A percentile compares a stretch with the other conserved stretches of the same genome.
phyloP scores from a whole-genome alignment of 75 land plant species.

The Isoetes taiwanensis region DNA sequence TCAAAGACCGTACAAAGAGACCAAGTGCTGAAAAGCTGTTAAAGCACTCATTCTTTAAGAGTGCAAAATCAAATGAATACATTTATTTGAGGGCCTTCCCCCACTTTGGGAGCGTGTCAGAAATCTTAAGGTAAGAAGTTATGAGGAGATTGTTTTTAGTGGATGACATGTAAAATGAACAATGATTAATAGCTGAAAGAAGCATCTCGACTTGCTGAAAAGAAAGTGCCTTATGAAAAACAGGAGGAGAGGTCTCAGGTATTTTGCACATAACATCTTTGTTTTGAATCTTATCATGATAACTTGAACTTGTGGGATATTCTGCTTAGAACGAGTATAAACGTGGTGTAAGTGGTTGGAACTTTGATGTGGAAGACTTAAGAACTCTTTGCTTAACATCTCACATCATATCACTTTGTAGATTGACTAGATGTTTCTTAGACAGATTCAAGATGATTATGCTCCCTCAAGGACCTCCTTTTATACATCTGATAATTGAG shows the following conservation, averaged over 20 bases:
- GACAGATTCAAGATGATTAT: constrained; percentile 64
- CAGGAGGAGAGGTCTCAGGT: constrained; percentile 2
- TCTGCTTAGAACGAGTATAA: constrained; percentile 99
- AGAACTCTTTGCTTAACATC: too few relatives aligned
- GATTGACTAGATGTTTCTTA: background rate
- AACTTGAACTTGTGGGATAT: too few relatives aligned
- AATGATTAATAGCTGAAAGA: background rate
- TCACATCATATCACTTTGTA: too few relatives aligned
- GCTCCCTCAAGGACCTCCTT: too few relatives aligned
- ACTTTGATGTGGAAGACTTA: constrained; percentile 78
- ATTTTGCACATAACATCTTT: background rate
- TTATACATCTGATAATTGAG: too few relatives aligned
- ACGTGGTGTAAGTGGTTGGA: constrained; percentile 97
- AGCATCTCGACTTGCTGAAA: constrained; percentile 3
- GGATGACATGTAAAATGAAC: background rate
- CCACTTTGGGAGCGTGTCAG: constrained; percentile 4
- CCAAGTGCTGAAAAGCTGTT: background rate
- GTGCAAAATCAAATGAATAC: background rate
- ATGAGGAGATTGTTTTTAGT: background rate
- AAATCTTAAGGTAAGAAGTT: background rate
- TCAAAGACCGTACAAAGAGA: constrained; percentile 4
- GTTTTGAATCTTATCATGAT: too few relatives aligned
- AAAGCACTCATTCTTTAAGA: constrained; percentile 1
- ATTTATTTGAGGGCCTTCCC: constrained; percentile 1
- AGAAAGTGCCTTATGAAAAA: background rate